Percentiles rank a stretch among this genome's conserved stretches.
Evolutionary conservation across 140 eudicot species (phyloP).

Genomic region (Ambrosia hybrid): DNA sequence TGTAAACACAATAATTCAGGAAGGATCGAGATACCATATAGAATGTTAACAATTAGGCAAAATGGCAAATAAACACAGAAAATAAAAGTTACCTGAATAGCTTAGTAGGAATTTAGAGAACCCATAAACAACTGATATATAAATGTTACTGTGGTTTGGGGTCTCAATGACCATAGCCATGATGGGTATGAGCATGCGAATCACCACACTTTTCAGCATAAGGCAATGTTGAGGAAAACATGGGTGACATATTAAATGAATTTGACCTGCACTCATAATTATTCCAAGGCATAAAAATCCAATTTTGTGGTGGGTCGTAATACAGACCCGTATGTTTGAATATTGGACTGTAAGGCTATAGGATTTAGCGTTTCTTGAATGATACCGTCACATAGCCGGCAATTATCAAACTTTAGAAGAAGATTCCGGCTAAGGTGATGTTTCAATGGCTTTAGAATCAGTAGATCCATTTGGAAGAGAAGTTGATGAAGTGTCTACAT

Average conservation of each 20-base stretch:
- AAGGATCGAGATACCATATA: too few relatives aligned
- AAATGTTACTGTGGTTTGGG: too few relatives aligned
- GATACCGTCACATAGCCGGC: conserved; percentile 27
- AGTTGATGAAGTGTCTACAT: conserved; percentile 39
- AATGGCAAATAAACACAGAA: too few relatives aligned
- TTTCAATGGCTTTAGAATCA: conserved; percentile 41
- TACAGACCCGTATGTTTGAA: conserved; percentile 54
- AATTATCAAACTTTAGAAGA: conserved; percentile 34
- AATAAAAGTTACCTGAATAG: too few relatives aligned
- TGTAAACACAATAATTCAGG: too few relatives aligned
- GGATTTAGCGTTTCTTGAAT: conserved; percentile 33
- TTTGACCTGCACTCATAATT: conserved; percentile 46
- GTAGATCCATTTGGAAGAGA: conserved; percentile 47
- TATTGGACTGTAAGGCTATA: conserved; percentile 37
- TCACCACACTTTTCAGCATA: conserved; percentile 34
- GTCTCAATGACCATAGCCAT: too few relatives aligned
- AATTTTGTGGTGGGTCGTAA: conserved; percentile 63
- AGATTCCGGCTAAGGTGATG: conserved; percentile 33
- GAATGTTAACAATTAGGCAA: too few relatives aligned
- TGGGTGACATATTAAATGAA: conserved; percentile 47
- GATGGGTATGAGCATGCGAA: conserved; percentile 34
- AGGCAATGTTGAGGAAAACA: too few relatives aligned
- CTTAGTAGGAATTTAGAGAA: too few relatives aligned
- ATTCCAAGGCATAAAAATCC: conserved; percentile 33
- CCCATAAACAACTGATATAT: too few relatives aligned